A percentile compares a stretch with the other conserved stretches of the same genome.
Conservation (phyloP, 1,284 basidiomycete species). For the Ceratobasidium papillatum region DNA sequence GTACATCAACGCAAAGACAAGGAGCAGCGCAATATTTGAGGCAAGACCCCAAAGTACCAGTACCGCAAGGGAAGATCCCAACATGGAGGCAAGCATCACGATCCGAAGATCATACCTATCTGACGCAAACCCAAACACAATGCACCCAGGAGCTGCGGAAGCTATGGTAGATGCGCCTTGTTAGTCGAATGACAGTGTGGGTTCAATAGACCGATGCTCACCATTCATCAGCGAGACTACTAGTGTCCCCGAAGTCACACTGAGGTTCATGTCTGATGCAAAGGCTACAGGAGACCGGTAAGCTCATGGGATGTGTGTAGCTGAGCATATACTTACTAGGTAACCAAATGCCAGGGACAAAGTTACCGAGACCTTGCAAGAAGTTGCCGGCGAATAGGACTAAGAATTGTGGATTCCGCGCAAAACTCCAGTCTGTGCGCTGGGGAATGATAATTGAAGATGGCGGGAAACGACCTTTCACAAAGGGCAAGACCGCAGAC, state of each 20-base stretch:
- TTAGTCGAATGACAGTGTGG: background rate
- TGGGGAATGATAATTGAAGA: constrained; percentile 39
- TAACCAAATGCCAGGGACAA: constrained; percentile 45
- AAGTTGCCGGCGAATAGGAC: constrained; percentile 43
- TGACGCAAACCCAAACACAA: constrained; percentile 42
- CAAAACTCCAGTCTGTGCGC: constrained; percentile 38
- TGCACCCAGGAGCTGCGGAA: constrained; percentile 41
- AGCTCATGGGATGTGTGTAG: background rate
- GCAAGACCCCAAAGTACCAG: constrained; percentile 45
- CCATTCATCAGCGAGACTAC: constrained; percentile 45
- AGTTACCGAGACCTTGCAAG: constrained; percentile 46
- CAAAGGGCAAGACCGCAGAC: constrained; percentile 41
- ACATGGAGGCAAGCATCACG: constrained; percentile 40
- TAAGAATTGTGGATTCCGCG: constrained; percentile 43
- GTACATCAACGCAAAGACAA: constrained; percentile 42
- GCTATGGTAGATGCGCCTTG: constrained; percentile 8
- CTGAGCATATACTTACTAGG: constrained; percentile 27
- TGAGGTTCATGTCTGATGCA: constrained; percentile 44
- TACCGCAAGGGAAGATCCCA: constrained; percentile 42
- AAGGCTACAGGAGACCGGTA: constrained; percentile 33
- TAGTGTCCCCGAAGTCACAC: constrained; percentile 44
- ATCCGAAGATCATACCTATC: constrained; percentile 43
- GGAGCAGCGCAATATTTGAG: constrained; percentile 32
- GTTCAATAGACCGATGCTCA: background rate
- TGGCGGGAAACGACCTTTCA: constrained; percentile 43